Conservation (phyloP, 805 yeast genomes). For the Dipodascus geniculatus region DNA sequence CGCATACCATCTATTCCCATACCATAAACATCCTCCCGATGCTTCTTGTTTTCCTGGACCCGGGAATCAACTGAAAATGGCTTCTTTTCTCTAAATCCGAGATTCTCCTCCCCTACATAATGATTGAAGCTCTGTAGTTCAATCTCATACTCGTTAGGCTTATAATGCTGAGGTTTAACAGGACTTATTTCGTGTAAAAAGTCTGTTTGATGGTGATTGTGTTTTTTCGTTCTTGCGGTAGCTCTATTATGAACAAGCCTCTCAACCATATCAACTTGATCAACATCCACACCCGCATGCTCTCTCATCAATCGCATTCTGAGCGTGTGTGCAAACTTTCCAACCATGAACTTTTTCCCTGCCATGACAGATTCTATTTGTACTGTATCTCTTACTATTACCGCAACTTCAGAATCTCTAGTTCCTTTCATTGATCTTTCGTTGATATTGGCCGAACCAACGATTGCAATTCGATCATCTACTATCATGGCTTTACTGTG, state of each 20-base stretch:
- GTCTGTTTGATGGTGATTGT: neutral
- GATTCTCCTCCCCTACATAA: conserved; percentile 78
- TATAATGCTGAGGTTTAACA: neutral
- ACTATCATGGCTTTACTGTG: conserved; percentile 89
- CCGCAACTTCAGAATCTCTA: conserved; percentile 92
- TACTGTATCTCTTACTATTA: conserved; percentile 67
- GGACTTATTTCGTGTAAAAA: conserved; percentile 3
- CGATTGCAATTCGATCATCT: conserved; percentile 86
- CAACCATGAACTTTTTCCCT: conserved; percentile 71
- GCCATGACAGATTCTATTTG: conserved; percentile 51
- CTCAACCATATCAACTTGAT: conserved; percentile 70
- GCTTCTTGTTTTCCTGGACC: conserved; percentile 53
- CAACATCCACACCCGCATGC: conserved; percentile 90
- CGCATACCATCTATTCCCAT: conserved; percentile 58
- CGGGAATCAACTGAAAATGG: conserved; percentile 73
- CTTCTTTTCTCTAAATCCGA: conserved; percentile 76
- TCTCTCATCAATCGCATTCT: conserved; percentile 92
- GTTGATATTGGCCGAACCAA: conserved; percentile 95
- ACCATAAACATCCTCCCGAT: conserved; percentile 66
- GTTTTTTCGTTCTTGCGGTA: neutral
- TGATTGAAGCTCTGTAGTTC: conserved; percentile 54
- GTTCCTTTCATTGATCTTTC: conserved; percentile 93
- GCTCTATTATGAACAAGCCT: conserved; percentile 22
- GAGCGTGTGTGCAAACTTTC: conserved; percentile 78
- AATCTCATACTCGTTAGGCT: conserved; percentile 3